Conservation (phyloP, 441 rosid genomes). For the Biscutella auriculata region DNA sequence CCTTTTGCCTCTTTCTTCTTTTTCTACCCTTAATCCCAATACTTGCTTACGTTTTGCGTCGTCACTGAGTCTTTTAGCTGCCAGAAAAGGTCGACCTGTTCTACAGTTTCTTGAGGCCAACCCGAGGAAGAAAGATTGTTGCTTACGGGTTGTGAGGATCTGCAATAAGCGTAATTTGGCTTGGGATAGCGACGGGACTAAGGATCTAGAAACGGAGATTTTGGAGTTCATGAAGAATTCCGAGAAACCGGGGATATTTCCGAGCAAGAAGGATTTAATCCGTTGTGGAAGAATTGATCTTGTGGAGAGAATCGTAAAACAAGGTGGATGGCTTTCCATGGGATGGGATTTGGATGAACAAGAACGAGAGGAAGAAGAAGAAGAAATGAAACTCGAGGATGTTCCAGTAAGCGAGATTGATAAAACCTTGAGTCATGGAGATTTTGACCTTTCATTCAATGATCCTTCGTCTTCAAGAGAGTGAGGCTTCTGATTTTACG, state of each 20-base stretch:
- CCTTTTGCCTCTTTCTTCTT: conserved; percentile 10
- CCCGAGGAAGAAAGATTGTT: conserved; percentile 22
- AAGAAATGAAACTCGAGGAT: background rate
- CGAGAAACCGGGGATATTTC: conserved; percentile 49
- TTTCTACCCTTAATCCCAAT: conserved; percentile 7
- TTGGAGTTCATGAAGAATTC: conserved; percentile 71
- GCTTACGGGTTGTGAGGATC: conserved; percentile 31
- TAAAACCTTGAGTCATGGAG: conserved; percentile 13
- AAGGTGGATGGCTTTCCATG: conserved; percentile 78
- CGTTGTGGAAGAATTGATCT: conserved; percentile 66
- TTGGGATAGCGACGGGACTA: conserved; percentile 27
- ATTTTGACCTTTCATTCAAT: conserved; percentile 17
- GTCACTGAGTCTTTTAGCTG: background rate
- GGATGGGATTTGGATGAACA: conserved; percentile 70
- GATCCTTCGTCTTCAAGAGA: conserved; percentile 25
- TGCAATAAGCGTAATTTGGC: conserved; percentile 22
- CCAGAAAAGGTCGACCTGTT: conserved; percentile 13
- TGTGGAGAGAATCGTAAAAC: conserved; percentile 42
- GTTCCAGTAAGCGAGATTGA: background rate
- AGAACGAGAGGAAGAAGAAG: conserved; percentile 13
- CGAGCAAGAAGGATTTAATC: conserved; percentile 49
- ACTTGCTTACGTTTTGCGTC: background rate
- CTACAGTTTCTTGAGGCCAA: conserved; percentile 24
- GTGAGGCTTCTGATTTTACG: conserved; percentile 39
- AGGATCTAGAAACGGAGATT: conserved; percentile 58